A percentile compares a stretch with the other conserved stretches of the same genome.
Evolutionary conservation across 2,329 filamentous ascomycete genomes (phyloP).

Genomic region (Tolypocladium paradoxum): DNA sequence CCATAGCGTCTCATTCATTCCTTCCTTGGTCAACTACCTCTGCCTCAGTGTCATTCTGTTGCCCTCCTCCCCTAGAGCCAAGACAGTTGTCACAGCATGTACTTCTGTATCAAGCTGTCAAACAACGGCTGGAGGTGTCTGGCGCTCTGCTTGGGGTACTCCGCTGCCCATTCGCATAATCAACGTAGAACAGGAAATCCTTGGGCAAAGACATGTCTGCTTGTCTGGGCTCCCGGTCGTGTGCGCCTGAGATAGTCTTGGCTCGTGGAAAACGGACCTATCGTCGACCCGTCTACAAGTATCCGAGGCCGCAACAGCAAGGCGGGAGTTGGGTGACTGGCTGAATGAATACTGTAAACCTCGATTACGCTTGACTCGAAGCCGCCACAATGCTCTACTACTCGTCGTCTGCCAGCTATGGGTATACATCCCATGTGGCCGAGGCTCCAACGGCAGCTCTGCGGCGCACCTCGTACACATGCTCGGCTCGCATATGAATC

Average conservation of each 20-base stretch:
- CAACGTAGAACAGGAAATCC: conserved; percentile 68
- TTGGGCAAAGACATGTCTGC: conserved; percentile 47
- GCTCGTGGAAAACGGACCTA: too few relatives aligned
- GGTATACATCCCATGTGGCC: too few relatives aligned
- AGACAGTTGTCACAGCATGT: background rate
- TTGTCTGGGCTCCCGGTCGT: background rate
- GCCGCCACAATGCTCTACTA: too few relatives aligned
- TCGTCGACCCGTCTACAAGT: too few relatives aligned
- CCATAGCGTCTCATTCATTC: background rate
- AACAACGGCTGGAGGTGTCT: conserved; percentile 61
- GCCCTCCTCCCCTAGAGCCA: background rate
- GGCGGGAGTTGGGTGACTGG: too few relatives aligned
- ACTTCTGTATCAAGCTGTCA: conserved; percentile 56
- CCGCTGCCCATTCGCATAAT: conserved; percentile 71
- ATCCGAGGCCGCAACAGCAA: too few relatives aligned
- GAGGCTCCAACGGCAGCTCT: too few relatives aligned
- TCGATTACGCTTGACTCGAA: too few relatives aligned
- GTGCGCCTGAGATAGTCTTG: background rate
- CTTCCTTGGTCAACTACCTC: background rate
- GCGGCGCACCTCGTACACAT: too few relatives aligned
- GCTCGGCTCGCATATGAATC: background rate
- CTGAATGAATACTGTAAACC: too few relatives aligned
- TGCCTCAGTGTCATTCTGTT: background rate
- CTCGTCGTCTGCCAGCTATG: too few relatives aligned
- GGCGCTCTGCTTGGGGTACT: conserved; percentile 79